phyloP scores from a whole-genome alignment of 192 early-diverging fungal genomes.

The Gonapodya prolifera region DNA sequence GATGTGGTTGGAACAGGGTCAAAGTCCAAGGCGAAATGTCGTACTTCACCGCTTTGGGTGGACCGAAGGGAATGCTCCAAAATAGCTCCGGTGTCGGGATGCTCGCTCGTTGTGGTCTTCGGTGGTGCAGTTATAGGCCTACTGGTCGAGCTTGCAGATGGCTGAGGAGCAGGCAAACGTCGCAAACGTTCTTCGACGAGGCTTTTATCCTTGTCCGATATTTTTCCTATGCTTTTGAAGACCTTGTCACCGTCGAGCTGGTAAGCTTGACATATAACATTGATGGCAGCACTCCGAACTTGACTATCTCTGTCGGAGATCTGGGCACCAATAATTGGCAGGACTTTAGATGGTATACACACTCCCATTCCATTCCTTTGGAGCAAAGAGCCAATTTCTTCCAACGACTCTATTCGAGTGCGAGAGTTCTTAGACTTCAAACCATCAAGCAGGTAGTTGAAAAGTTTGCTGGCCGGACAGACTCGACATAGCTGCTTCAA shows the following conservation, averaged over 20 bases:
- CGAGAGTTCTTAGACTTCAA: conserved; percentile 68
- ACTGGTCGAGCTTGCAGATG: background rate
- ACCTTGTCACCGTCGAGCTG: conserved; percentile 51
- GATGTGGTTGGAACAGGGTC: background rate
- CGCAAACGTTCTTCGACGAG: conserved; percentile 72
- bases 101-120: background rate
- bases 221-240: conserved; percentile 53
- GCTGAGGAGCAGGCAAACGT: conserved; percentile 20
- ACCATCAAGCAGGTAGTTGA: conserved; percentile 56
- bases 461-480: conserved; percentile 68
- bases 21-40: conserved; percentile 3
- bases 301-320: conserved; percentile 69
- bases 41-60: background rate
- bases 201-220: conserved; percentile 69
- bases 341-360: conserved; percentile 48
- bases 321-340: conserved; percentile 59
- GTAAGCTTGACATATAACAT: conserved; percentile 59
- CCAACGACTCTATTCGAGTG: conserved; percentile 66
- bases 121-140: background rate
- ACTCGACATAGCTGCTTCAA: conserved; percentile 55
- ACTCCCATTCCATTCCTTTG: conserved; percentile 54
- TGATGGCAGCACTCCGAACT: conserved; percentile 67
- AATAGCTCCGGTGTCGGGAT: background rate
- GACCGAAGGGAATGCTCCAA: background rate
- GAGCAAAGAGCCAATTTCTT: conserved; percentile 60